These are phyloP conservation scores for Flaveria linearis DNA, from an alignment of 129 eudicot genomes.

Conservation along the genomic window DNA sequence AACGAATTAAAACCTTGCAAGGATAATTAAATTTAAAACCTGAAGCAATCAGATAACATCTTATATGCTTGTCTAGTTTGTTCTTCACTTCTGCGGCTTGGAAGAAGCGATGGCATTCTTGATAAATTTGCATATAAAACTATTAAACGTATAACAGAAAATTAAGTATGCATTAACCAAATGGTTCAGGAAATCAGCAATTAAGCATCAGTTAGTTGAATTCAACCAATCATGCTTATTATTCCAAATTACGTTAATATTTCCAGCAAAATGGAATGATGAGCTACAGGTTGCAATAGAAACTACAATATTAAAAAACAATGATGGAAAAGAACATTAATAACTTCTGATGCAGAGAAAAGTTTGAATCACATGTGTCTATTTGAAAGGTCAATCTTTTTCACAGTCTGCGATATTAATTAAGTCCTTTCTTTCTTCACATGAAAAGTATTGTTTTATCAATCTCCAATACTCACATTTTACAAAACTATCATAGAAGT, in stretches of 20 bases:
- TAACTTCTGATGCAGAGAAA: not conserved
- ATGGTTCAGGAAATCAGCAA: not conserved
- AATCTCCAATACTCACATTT: not conserved
- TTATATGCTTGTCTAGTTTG: conserved; percentile 70
- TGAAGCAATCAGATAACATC: conserved; percentile 93
- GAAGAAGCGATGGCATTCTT: conserved; percentile 73
- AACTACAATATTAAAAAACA: not conserved
- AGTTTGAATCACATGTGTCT: not conserved
- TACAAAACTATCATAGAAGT: not conserved
- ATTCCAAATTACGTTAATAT: not conserved
- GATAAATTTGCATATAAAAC: conserved; percentile 73
- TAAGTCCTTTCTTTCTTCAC: not conserved
- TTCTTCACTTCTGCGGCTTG: conserved; percentile 75
- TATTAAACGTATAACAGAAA: conserved; percentile 40
- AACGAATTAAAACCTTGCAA: not conserved
- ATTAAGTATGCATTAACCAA: conserved; percentile 1
- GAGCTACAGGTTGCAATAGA: not conserved
- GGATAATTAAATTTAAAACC: conserved; percentile 38
- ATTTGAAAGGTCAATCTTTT: not conserved
- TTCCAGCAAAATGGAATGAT: conserved; percentile 5
- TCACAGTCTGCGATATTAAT: not conserved
- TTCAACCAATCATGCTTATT: not conserved
- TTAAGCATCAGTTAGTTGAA: not conserved
- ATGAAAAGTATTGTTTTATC: not conserved
- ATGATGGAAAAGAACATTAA: not conserved